Evolutionary conservation across 495 filamentous ascomycete species (phyloP), one percentile per base, ranked within the genome.

Genomic region (Penicillium riverlandense): DNA sequence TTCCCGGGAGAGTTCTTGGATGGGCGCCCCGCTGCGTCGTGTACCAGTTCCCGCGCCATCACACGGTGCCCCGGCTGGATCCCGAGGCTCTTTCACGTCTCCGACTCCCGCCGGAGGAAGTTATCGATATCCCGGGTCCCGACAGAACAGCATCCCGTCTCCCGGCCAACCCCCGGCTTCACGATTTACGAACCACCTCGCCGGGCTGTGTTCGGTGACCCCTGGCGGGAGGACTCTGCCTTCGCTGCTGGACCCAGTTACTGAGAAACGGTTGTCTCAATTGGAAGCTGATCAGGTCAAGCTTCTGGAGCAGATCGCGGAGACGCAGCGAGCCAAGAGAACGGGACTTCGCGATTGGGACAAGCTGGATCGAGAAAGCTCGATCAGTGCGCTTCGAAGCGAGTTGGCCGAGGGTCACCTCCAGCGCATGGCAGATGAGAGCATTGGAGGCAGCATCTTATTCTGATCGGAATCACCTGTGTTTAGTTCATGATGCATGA

Each of bases 321-420:
- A 76, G 47, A 78, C 72, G 47, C 75, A 84, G 47, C 60, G 55
- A 37, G 55, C 59, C 39, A 80, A 78, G 49, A 61, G 79, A 46
- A 53, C 61, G 38, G 67, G 58, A 0, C 38, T 82, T 29, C 66
- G 70, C 40, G 78, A 84, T 31, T 85, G 82, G 82, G 78, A 79
- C 34, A 65, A 60, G 36, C 44, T 77, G 45, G 74, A 81, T 47
- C 59, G 77, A 16, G 82, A 85, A 57, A 77, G 70, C 37, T 73
- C 73, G 11, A 76, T 75, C 35, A 76, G 75, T 29, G 75, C 74
- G 4, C 53, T 83, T 40, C 77, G 75, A 57, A 77, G 72, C 44
- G 79, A 83, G 43, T 53, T 84, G 40, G 79, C 80, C 2, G 82
- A 84, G 53, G 63, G 72, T n/a, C 70, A 78, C 45, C 52, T 85